phyloP scores from a whole-genome alignment of 2,329 filamentous ascomycete species.

The Penicillium hordei region DNA sequence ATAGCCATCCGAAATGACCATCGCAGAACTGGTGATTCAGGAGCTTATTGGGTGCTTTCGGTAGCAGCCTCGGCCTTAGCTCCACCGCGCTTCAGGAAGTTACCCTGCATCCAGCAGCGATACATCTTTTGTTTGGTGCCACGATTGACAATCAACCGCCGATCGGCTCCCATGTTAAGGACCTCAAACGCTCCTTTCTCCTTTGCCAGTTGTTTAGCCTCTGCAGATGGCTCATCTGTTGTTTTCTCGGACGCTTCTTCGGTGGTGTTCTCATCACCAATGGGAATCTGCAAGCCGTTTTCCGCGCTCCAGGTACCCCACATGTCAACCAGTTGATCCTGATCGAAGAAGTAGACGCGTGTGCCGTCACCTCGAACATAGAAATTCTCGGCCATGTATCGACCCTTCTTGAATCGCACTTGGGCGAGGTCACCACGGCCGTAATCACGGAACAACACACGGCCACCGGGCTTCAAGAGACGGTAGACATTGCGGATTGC shows the following conservation, averaged over 20 bases:
- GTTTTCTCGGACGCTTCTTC: not conserved
- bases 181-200: conserved; percentile 61
- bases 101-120: conserved; percentile 69
- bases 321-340: conserved; percentile 74
- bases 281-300: conserved; percentile 31
- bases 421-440: conserved; percentile 93
- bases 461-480: conserved; percentile 86
- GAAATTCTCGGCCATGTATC: conserved; percentile 95
- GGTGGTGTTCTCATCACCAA: not conserved
- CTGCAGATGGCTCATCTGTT: conserved; percentile 6
- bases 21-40: not conserved
- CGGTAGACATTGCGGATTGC: conserved; percentile 78
- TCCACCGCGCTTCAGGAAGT: conserved; percentile 41
- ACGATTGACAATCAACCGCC: conserved; percentile 87
- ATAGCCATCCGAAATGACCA: not conserved
- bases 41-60: conserved; percentile 16
- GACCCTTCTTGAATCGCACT: conserved; percentile 92
- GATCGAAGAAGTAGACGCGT: conserved; percentile 94
- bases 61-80: not conserved
- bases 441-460: conserved; percentile 94
- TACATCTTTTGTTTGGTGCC: conserved; percentile 96
- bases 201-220: conserved; percentile 14
- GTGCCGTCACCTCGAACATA: conserved; percentile 95
- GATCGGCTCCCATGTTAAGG: conserved; percentile 77
- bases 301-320: conserved; percentile 61